phyloP scores from a whole-genome alignment of 2,329 filamentous ascomycete genomes.

The Rutstroemia sp. region DNA sequence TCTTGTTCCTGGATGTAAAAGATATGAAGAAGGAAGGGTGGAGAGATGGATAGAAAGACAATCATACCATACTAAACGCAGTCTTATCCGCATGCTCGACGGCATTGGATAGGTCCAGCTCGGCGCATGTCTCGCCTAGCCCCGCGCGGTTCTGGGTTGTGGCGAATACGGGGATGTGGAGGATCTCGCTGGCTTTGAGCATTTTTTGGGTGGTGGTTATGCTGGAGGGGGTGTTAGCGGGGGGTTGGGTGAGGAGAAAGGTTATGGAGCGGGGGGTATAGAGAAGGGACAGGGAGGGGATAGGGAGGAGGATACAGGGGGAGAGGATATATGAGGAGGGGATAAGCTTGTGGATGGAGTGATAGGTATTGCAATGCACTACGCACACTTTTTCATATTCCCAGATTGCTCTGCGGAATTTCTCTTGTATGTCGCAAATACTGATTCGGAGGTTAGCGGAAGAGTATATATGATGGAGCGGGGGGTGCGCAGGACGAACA shows the following conservation, averaged over 20 bases:
- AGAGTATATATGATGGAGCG: background rate
- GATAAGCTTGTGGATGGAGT: background rate
- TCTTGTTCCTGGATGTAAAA: background rate
- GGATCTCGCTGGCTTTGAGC: constrained; percentile 53
- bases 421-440: constrained; percentile 92
- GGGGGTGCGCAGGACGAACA: constrained; percentile 9
- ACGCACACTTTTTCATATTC: constrained; percentile 75
- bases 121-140: constrained; percentile 71
- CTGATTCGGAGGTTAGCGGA: constrained; percentile 37
- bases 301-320: background rate
- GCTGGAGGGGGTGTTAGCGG: constrained; percentile 33
- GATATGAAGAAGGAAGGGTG: background rate
- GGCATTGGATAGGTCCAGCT: constrained; percentile 51
- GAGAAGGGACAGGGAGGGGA: no score
- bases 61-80: constrained; percentile 67
- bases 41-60: background rate
- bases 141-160: constrained; percentile 79
- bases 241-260: background rate
- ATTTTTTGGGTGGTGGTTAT: constrained; percentile 62
- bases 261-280: background rate
- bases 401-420: constrained; percentile 76
- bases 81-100: constrained; percentile 72
- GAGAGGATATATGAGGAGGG: background rate
- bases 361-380: background rate
- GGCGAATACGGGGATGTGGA: constrained; percentile 71